Conservation (phyloP, 768 basidiomycete genomes). For the Phaeotremella skinneri region DNA sequence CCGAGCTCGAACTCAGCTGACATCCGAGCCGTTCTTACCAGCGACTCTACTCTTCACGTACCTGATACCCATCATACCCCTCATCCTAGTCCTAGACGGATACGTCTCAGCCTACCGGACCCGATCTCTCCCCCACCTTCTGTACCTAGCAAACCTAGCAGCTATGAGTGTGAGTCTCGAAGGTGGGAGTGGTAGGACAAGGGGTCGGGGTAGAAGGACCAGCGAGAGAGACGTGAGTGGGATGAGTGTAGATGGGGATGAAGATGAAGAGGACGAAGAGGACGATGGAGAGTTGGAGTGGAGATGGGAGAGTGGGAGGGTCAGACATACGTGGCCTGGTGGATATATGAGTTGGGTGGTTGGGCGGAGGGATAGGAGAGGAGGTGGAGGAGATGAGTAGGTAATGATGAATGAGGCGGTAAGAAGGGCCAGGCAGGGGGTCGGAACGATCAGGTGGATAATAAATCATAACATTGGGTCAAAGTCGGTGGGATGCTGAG, state of each 20-base stretch:
- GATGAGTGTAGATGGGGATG: not conserved
- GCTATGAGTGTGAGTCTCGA: slow-evolving; percentile 26
- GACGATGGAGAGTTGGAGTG: slow-evolving; percentile 22
- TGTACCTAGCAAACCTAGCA: slow-evolving; percentile 21
- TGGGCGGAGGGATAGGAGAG: slow-evolving; percentile 1
- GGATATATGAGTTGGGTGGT: slow-evolving; percentile 31
- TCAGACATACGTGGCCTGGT: slow-evolving; percentile 28
- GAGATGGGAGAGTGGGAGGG: slow-evolving; percentile 42
- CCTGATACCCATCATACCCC: slow-evolving; percentile 45
- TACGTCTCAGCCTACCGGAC: slow-evolving; percentile 40
- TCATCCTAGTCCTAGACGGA: slow-evolving; percentile 46
- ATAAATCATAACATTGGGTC: no score
- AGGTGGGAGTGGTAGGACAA: slow-evolving; percentile 16
- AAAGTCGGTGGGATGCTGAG: no score
- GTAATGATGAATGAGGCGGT: not conserved
- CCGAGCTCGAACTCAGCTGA: no score
- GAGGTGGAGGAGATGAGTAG: not conserved
- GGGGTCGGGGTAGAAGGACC: slow-evolving; percentile 5
- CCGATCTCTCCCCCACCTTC: slow-evolving; percentile 32
- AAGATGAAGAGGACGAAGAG: slow-evolving; percentile 16
- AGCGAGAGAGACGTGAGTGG: slow-evolving; percentile 43
- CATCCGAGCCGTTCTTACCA: no score
- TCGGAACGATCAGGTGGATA: no score
- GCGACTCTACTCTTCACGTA: slow-evolving; percentile 47
- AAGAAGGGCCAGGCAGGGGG: no score